Evolutionary conservation across 1,284 basidiomycete species (phyloP).

Genomic region (Tilletia caries): DNA sequence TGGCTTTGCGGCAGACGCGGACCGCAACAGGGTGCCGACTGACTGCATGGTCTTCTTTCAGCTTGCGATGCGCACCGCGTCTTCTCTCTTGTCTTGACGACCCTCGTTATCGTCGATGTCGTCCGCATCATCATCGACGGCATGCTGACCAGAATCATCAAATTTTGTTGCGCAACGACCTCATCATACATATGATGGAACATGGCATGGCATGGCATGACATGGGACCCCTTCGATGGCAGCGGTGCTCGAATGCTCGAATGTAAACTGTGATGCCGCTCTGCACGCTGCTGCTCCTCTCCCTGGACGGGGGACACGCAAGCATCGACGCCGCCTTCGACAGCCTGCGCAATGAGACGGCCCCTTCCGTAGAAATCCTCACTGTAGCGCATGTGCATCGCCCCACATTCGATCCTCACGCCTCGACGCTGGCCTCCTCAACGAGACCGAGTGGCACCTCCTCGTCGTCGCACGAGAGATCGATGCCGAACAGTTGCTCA

Average conservation of each 20-base stretch:
- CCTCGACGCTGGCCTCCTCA: neutral
- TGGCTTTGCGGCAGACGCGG: neutral
- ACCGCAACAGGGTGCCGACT: neutral
- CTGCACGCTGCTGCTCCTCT: neutral
- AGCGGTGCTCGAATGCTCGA: too few species aligned
- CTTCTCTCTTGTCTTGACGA: too few species aligned
- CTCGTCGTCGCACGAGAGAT: neutral
- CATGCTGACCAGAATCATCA: too few species aligned
- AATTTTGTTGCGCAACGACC: constrained; percentile 1
- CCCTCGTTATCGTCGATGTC: too few species aligned
- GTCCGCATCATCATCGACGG: too few species aligned
- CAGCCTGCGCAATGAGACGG: neutral
- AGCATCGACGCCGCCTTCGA: neutral
- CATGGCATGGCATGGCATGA: too few species aligned
- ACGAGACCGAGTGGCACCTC: neutral
- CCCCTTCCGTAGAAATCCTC: neutral
- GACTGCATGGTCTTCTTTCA: neutral
- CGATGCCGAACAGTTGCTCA: neutral
- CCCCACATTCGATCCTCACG: neutral
- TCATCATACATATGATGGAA: too few species aligned
- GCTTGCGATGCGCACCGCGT: too few species aligned
- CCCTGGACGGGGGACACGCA: neutral
- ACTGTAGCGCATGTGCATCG: neutral
- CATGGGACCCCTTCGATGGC: too few species aligned
- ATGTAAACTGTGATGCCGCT: neutral